Percentiles rank a stretch among this genome's conserved stretches.
Conservation (phyloP, 169 alveolate genomes). For the Plasmodium vivax region DNA sequence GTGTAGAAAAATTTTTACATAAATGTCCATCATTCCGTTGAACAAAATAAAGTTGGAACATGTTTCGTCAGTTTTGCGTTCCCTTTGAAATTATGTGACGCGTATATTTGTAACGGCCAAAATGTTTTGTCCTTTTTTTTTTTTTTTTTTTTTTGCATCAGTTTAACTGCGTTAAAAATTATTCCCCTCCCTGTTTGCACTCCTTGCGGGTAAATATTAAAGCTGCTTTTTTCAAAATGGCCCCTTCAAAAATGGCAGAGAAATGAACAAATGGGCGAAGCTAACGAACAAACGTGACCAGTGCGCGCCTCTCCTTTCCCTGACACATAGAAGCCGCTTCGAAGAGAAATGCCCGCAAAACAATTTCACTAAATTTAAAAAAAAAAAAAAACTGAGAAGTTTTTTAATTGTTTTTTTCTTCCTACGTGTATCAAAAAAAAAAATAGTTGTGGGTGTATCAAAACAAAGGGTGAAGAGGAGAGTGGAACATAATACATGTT, state of each 20-base stretch:
- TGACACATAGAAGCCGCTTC: neutral
- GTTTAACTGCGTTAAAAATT: neutral
- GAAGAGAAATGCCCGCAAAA: neutral
- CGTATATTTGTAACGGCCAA: neutral
- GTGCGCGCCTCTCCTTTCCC: neutral
- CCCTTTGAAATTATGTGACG: neutral
- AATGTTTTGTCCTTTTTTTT: neutral
- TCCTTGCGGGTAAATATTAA: neutral
- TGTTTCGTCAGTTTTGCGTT: neutral
- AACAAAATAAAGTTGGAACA: neutral
- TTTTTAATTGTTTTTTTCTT: constrained; percentile 1
- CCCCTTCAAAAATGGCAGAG: neutral
- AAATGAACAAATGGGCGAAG: neutral
- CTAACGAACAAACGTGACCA: neutral
- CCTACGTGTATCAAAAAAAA: neutral
- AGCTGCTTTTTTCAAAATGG: neutral
- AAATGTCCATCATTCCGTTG: neutral
- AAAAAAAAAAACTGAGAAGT: neutral
- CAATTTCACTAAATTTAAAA: neutral
- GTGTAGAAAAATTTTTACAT: neutral
- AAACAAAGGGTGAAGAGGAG: neutral
- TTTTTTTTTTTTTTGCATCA: neutral
- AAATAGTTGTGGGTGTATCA: neutral
- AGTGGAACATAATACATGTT: neutral
- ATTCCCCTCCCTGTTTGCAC: neutral